phyloP scores from a whole-genome alignment of 179 eudicot genomes.

The Corrigiola litoralis region DNA sequence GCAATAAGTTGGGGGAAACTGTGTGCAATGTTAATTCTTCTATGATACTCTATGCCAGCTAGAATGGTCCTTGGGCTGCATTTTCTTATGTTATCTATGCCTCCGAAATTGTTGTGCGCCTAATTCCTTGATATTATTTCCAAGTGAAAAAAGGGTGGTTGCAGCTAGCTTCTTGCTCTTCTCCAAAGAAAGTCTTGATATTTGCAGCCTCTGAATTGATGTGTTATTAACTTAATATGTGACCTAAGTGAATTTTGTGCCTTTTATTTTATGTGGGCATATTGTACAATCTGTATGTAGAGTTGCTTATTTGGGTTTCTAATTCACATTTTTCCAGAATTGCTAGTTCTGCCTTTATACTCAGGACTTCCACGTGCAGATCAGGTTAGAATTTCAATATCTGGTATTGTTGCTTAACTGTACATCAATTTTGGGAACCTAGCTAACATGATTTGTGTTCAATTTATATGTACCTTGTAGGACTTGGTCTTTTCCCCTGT shows the following conservation, averaged over 20 bases:
- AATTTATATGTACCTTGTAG: slow-evolving; percentile 30
- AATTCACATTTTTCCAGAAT: slow-evolving; percentile 41
- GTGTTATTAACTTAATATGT: neutral
- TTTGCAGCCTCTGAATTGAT: neutral
- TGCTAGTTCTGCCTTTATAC: slow-evolving; percentile 79
- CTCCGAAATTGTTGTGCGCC: no score
- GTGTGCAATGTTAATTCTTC: no score
- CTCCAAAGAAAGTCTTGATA: neutral
- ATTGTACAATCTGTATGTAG: neutral
- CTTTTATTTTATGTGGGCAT: neutral
- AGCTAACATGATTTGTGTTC: neutral
- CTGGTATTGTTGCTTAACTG: slow-evolving; percentile 9
- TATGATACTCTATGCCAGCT: no score
- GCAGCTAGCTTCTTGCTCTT: neutral
- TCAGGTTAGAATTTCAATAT: slow-evolving; percentile 48
- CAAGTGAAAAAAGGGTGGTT: neutral
- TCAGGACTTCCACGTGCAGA: slow-evolving; percentile 97
- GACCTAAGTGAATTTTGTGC: neutral
- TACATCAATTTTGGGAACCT: neutral
- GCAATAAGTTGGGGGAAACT: no score
- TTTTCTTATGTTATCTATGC: no score
- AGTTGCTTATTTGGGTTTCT: slow-evolving; percentile 18
- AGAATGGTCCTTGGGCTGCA: no score
- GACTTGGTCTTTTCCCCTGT: slow-evolving; percentile 86
- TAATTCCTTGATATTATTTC: no score